Conservation (phyloP, 2,329 filamentous ascomycete species). For the Epichloe scottii region DNA sequence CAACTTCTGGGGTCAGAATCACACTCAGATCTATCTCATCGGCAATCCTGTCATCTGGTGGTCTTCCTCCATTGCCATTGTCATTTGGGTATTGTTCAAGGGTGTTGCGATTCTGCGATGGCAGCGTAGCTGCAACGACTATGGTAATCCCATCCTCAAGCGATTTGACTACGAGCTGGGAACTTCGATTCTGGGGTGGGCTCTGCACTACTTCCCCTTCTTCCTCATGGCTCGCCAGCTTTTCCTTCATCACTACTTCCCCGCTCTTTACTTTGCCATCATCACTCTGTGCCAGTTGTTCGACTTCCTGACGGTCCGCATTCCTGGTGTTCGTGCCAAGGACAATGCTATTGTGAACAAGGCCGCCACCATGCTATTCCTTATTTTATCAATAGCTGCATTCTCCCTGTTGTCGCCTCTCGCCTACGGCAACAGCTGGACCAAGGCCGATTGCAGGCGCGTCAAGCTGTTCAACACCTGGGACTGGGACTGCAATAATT, state of each 20-base stretch:
- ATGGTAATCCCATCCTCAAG: conserved; percentile 71
- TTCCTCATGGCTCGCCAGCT: conserved; percentile 96
- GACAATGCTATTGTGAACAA: conserved; percentile 60
- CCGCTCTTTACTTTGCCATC: conserved; percentile 88
- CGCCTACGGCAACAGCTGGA: conserved; percentile 91
- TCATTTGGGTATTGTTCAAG: conserved; percentile 72
- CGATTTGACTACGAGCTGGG: conserved; percentile 97
- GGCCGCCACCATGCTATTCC: conserved; percentile 58
- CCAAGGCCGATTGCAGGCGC: conserved; percentile 69
- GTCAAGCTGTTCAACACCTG: conserved; percentile 81
- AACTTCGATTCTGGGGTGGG: conserved; percentile 82
- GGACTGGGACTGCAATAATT: conserved; percentile 98
- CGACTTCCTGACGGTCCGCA: conserved; percentile 69
- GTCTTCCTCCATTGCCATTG: conserved; percentile 67
- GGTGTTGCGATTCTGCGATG: conserved; percentile 76
- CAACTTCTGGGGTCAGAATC: conserved; percentile 95
- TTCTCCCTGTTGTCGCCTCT: conserved; percentile 83
- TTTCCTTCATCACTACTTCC: conserved; percentile 97
- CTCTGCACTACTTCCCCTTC: conserved; percentile 97
- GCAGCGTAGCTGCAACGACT: conserved; percentile 88
- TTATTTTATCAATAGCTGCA: conserved; percentile 59
- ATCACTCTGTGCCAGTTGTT: conserved; percentile 80
- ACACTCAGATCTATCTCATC: conserved; percentile 91
- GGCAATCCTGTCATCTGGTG: conserved; percentile 96
- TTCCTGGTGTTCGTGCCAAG: conserved; percentile 54